Conservation (phyloP, 495 filamentous ascomycete genomes). For the Sphaerosporella brunnea region DNA sequence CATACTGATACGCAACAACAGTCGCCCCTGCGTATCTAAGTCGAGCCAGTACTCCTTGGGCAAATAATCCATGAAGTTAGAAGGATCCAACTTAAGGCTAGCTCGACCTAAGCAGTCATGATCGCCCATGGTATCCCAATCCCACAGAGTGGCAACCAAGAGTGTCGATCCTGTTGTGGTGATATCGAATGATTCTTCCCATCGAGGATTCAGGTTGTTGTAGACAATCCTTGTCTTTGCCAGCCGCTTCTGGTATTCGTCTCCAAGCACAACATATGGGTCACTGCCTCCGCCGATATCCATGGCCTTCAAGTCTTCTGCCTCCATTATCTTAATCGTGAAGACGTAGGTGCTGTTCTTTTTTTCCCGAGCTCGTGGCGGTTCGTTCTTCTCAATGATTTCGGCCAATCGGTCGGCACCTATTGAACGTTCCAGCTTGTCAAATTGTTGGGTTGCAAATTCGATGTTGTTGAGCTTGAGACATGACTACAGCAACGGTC, state of each 20-base stretch:
- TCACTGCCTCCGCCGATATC: conserved; percentile 89
- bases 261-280: conserved; percentile 90
- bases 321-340: conserved; percentile 96
- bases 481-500: conserved; percentile 45
- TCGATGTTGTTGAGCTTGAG: conserved; percentile 97
- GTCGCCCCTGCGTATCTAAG: conserved; percentile 81
- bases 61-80: conserved; percentile 88
- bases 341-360: conserved; percentile 82
- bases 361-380: conserved; percentile 24
- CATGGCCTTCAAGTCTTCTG: conserved; percentile 94
- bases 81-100: conserved; percentile 82
- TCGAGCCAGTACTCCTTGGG: conserved; percentile 91
- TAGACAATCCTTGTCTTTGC: conserved; percentile 87
- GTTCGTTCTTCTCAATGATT: conserved; percentile 47
- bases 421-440: conserved; percentile 73
- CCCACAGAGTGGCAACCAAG: conserved; percentile 94
- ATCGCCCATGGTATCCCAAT: conserved; percentile 93
- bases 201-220: conserved; percentile 80
- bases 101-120: conserved; percentile 94
- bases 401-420: conserved; percentile 89
- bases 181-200: conserved; percentile 95
- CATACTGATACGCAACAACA: conserved; percentile 88
- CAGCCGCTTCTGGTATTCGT: conserved; percentile 96
- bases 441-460: conserved; percentile 74
- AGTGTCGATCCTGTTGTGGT: conserved; percentile 80